Conservation (phyloP, 2,329 filamentous ascomycete species). For the Thielaviopsis euricoi region DNA sequence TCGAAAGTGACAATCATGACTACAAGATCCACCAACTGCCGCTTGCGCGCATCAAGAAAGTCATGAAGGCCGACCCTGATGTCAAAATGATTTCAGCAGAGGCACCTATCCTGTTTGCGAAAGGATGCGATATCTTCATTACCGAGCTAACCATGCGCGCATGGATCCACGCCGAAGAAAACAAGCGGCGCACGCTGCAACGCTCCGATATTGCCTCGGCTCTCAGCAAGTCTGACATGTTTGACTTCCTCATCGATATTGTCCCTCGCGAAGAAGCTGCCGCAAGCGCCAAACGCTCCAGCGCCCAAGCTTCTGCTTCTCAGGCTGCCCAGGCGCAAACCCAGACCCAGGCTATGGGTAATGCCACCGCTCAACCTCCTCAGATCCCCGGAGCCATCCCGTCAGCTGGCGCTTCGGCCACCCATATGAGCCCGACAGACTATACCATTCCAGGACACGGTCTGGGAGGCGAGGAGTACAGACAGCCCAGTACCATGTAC, state of each 20-base stretch:
- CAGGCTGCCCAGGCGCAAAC: constrained; percentile 16
- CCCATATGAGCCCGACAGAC: constrained; percentile 27
- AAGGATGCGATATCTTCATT: constrained; percentile 98
- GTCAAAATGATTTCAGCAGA: constrained; percentile 99
- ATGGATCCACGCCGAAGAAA: constrained; percentile 98
- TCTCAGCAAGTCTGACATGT: constrained; percentile 96
- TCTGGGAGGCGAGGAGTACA: constrained; percentile 60
- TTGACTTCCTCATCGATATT: constrained; percentile 98
- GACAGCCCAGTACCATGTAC: constrained; percentile 60
- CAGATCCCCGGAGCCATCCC: neutral
- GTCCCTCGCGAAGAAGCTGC: constrained; percentile 89
- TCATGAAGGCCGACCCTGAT: constrained; percentile 98
- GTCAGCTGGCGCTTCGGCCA: neutral
- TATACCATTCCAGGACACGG: constrained; percentile 46
- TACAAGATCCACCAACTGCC: constrained; percentile 97
- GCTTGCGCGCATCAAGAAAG: constrained; percentile 97
- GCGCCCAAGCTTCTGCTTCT: constrained; percentile 28
- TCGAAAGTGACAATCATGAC: constrained; percentile 89
- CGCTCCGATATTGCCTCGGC: constrained; percentile 93
- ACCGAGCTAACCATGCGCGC: constrained; percentile 97
- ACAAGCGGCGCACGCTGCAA: constrained; percentile 90
- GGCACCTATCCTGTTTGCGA: constrained; percentile 92
- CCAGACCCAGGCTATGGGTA: constrained; percentile 4
- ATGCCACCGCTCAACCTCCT: neutral
- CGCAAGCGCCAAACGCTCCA: constrained; percentile 63